Percentiles rank a stretch among this genome's conserved stretches.
Evolutionary conservation across 345 rosid genomes (phyloP).

Genomic region (Hibiscus syriacus): DNA sequence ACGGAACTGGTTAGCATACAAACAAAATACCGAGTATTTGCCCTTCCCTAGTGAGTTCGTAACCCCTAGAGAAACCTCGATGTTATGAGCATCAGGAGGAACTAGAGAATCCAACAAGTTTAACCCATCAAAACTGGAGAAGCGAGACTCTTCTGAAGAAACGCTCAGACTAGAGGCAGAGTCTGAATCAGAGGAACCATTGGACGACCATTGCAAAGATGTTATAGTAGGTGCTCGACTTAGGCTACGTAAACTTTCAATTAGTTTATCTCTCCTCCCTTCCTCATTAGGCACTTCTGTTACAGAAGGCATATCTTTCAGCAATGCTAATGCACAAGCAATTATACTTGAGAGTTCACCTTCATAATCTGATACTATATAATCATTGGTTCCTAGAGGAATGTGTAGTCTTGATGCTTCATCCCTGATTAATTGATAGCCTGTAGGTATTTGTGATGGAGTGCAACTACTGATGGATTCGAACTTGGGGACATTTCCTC

Average conservation of each 20-base stretch:
- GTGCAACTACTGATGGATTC: slow-evolving; percentile 35
- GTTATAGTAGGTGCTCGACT: slow-evolving; percentile 31
- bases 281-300: slow-evolving; percentile 24
- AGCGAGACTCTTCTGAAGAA: slow-evolving; percentile 50
- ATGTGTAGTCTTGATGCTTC: slow-evolving; percentile 74
- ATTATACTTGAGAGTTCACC: slow-evolving; percentile 89
- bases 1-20: slow-evolving; percentile 67
- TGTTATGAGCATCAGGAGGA: slow-evolving; percentile 40
- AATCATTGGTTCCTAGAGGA: slow-evolving; percentile 43
- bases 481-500: slow-evolving; percentile 49
- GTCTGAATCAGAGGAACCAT: slow-evolving; percentile 53
- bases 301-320: slow-evolving; percentile 32
- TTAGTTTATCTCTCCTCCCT: slow-evolving; percentile 25
- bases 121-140: slow-evolving; percentile 71
- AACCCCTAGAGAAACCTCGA: slow-evolving; percentile 58
- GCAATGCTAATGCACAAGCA: slow-evolving; percentile 70
- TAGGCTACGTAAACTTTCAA: slow-evolving; percentile 22
- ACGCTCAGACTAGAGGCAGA: slow-evolving; percentile 25
- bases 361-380: slow-evolving; percentile 72
- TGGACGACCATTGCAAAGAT: slow-evolving; percentile 46
- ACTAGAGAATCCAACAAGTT: slow-evolving; percentile 50
- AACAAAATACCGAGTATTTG: slow-evolving; percentile 68
- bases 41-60: slow-evolving; percentile 59
- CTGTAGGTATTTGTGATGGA: slow-evolving; percentile 35
- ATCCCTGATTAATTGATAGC: slow-evolving; percentile 51